Percentiles rank a stretch among this genome's conserved stretches.
Evolutionary conservation across 2,329 filamentous ascomycete species (phyloP).

Genomic region (Teratosphaeria epicoccoides): DNA sequence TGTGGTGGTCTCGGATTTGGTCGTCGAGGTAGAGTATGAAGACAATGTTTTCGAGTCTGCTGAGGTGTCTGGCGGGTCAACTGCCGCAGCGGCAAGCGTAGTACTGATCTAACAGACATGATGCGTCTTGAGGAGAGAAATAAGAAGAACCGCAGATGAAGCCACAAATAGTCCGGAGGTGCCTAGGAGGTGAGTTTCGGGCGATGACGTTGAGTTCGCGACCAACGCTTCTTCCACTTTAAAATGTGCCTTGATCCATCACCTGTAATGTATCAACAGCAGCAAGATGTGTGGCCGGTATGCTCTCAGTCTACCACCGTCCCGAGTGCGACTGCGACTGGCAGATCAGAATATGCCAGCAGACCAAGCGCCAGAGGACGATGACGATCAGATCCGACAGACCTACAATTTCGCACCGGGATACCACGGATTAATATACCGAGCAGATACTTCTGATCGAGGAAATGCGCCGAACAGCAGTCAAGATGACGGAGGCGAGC

Average conservation of each 20-base stretch:
- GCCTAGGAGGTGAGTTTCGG: slow-evolving; percentile 1
- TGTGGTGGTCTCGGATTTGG: slow-evolving; percentile 1
- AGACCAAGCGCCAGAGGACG: slow-evolving; percentile 60
- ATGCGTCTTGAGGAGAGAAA: background rate
- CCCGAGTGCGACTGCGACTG: slow-evolving; percentile 62
- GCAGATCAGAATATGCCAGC: slow-evolving; percentile 64
- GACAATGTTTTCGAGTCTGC: slow-evolving; percentile 4
- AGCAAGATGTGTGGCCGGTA: slow-evolving; percentile 57
- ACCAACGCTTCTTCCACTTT: background rate
- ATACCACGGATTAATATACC: slow-evolving; percentile 74
- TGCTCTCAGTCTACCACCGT: slow-evolving; percentile 50
- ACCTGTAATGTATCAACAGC: background rate
- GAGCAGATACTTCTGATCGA: slow-evolving; percentile 56
- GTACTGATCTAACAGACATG: slow-evolving; percentile 29
- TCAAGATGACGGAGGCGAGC: slow-evolving; percentile 14
- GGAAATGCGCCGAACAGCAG: slow-evolving; percentile 15
- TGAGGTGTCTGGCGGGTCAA: slow-evolving; percentile 2
- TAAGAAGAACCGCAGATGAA: background rate
- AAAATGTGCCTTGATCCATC: background rate
- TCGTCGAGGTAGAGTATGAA: slow-evolving; percentile 10
- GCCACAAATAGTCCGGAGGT: background rate
- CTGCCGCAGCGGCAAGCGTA: slow-evolving; percentile 15
- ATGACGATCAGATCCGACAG: slow-evolving; percentile 61
- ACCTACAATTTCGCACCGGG: slow-evolving; percentile 92
- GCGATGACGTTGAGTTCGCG: background rate